Conservation (phyloP, 805 yeast species). For the Candida coleopterorum region DNA sequence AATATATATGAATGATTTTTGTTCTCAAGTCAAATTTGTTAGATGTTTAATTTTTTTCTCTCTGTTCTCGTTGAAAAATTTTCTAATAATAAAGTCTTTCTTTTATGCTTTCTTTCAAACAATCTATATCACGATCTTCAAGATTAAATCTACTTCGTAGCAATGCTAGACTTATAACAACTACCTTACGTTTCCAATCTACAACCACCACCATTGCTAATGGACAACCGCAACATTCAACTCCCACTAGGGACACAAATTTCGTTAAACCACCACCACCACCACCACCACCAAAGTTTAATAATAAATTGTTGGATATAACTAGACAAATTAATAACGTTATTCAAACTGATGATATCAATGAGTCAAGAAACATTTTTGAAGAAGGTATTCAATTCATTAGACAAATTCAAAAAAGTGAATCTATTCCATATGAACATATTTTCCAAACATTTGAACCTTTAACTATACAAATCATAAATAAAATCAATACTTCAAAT, state of each 20-base stretch:
- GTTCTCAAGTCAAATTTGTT: not conserved
- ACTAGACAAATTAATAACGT: constrained; percentile 25
- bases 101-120: too few species aligned
- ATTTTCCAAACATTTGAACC: constrained; percentile 26
- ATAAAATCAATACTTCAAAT: constrained; percentile 17
- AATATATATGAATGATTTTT: too few species aligned
- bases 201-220: too few species aligned
- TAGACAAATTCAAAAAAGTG: constrained; percentile 32
- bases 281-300: constrained; percentile 12
- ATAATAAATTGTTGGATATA: constrained; percentile 31
- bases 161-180: too few species aligned
- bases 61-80: not conserved
- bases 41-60: not conserved
- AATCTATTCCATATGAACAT: constrained; percentile 21
- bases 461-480: constrained; percentile 16
- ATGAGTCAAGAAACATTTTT: constrained; percentile 32
- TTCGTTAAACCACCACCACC: not conserved
- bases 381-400: constrained; percentile 38
- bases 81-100: not conserved
- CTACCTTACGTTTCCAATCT: too few species aligned
- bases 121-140: too few species aligned
- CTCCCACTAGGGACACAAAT: too few species aligned
- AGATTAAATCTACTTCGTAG: too few species aligned
- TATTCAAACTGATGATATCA: constrained; percentile 15
- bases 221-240: too few species aligned